These are phyloP conservation scores for Amylocystis lapponica DNA, from an alignment of 768 basidiomycete species.

Conservation along the genomic window DNA sequence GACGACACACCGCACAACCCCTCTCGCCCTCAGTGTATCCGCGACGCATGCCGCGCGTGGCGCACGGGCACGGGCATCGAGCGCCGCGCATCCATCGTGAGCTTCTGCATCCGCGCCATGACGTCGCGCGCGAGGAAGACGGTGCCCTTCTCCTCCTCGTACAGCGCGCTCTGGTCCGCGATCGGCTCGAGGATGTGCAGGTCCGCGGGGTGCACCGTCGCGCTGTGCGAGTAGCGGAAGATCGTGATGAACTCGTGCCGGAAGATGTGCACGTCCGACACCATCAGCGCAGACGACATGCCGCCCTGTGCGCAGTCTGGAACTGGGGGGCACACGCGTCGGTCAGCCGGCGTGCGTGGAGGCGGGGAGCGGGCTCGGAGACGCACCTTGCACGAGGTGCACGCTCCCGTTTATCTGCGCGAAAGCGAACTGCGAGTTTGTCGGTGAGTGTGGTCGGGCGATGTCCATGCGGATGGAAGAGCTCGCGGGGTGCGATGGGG, in stretches of 20 bases:
- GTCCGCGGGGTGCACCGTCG: slow-evolving; percentile 29
- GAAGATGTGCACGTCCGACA: slow-evolving; percentile 28
- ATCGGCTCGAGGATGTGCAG: slow-evolving; percentile 29
- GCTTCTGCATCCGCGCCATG: slow-evolving; percentile 26
- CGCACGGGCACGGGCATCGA: background rate
- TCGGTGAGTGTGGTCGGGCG: background rate
- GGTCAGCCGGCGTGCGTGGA: background rate
- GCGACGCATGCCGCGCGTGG: background rate
- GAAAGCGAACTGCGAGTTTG: slow-evolving; percentile 16
- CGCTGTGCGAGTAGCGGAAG: slow-evolving; percentile 32
- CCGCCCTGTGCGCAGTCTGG: slow-evolving; percentile 9
- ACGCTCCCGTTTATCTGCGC: slow-evolving; percentile 22
- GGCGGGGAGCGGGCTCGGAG: background rate
- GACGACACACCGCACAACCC: too few relatives aligned
- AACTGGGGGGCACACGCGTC: background rate
- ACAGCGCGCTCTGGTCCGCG: slow-evolving; percentile 22
- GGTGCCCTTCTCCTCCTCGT: slow-evolving; percentile 30
- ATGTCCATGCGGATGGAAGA: background rate
- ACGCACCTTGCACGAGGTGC: slow-evolving; percentile 24
- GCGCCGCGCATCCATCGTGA: slow-evolving; percentile 12
- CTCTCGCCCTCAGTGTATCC: background rate
- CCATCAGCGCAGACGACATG: slow-evolving; percentile 24
- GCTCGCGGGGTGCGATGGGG: too few relatives aligned
- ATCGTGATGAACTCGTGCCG: slow-evolving; percentile 35
- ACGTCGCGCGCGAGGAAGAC: slow-evolving; percentile 31